Base-by-base conservation (phyloP, 495 filamentous ascomycete species). In the Penicillium roqueforti region DNA sequence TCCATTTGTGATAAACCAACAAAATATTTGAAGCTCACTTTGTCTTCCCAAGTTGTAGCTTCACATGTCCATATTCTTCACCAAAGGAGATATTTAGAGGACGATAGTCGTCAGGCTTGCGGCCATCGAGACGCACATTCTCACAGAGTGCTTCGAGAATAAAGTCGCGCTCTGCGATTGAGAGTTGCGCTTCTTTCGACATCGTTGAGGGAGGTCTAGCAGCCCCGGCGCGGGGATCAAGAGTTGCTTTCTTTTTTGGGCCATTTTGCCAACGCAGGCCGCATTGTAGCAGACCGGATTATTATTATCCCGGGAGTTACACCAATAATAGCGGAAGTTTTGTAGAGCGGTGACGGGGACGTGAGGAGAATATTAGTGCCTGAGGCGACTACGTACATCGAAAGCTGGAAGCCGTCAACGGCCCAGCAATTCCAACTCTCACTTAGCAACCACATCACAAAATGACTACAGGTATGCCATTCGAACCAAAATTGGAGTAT, bases 21-120 rank as follows among this genome's bases (percentile, higher is more conserved):
- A 40, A 38, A 50, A 26, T 1, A 23, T 20, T 7, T 34, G 11
- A 13, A 42, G 44, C 62, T 39, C 69, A 92, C 92, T 87, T 88
- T 26, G 93, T 98, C 75, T 91, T 95, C 47, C 95, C 93, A 53
- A 97, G 71, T 57, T 83, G 80, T 4, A 97, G 89, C 67, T 97
- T 90, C 58, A 88, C 88, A 66, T 92, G 83, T 47, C 93, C 93
- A 76, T 93, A 88, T 63, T 96, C 88, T 37, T 95, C 86, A 14
- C 89, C 90, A 70, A 97, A 97, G 6, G 77, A 79, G 31, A 98
- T 76, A 38, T 85, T 81, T 19, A 97, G 65, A 10, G 82, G 73
- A 53, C 93, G 87, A 72, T 87, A 91, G 46, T 86, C 76, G 59
- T 97, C 88, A 47, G 89, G 74, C 34, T 79, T 68, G 49, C 93